These are phyloP conservation scores for Pelargonium myrrhifolium DNA, from an alignment of 441 rosid species.

Conservation along the genomic window DNA sequence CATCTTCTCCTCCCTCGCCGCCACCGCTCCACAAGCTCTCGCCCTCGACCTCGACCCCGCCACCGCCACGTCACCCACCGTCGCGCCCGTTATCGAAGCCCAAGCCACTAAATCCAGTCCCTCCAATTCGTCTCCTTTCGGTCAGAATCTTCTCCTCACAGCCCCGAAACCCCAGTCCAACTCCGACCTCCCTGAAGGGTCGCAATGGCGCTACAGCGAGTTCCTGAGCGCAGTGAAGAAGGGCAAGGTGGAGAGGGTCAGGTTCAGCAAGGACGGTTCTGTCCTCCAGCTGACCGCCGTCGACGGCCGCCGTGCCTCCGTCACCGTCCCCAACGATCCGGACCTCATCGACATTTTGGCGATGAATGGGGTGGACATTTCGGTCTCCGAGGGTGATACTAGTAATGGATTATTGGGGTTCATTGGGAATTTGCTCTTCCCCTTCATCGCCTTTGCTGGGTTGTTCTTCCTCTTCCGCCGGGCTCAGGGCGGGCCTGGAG, in stretches of 20 bases:
- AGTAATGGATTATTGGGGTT: conserved; percentile 67
- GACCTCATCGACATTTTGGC: conserved; percentile 23
- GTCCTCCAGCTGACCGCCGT: conserved; percentile 25
- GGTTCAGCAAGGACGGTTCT: conserved; percentile 27
- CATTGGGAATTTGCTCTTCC: conserved; percentile 74
- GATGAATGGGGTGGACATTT: conserved; percentile 22
- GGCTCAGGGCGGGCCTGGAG: conserved; percentile 82
- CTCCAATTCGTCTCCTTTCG: conserved; percentile 17
- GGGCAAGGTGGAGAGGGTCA: conserved; percentile 24
- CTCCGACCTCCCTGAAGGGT: conserved; percentile 24
- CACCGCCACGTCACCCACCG: conserved; percentile 1
- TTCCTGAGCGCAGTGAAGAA: conserved; percentile 25
- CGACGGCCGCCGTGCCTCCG: conserved; percentile 23
- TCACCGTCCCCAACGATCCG: conserved; percentile 23
- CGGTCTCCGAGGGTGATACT: conserved; percentile 84
- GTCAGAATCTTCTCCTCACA: conserved; percentile 23
- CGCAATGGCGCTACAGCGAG: conserved; percentile 27
- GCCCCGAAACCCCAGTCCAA: conserved; percentile 20
- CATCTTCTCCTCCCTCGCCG: conserved; percentile 11
- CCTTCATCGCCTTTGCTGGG: conserved; percentile 69
- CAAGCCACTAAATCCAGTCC: conserved; percentile 13
- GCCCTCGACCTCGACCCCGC: no score
- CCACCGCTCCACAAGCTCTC: conserved; percentile 11
- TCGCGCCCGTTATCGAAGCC: conserved; percentile 17
- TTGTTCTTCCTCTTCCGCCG: conserved; percentile 78